Base-by-base conservation (phyloP, 345 rosid species). In the Turnera subulata region DNA sequence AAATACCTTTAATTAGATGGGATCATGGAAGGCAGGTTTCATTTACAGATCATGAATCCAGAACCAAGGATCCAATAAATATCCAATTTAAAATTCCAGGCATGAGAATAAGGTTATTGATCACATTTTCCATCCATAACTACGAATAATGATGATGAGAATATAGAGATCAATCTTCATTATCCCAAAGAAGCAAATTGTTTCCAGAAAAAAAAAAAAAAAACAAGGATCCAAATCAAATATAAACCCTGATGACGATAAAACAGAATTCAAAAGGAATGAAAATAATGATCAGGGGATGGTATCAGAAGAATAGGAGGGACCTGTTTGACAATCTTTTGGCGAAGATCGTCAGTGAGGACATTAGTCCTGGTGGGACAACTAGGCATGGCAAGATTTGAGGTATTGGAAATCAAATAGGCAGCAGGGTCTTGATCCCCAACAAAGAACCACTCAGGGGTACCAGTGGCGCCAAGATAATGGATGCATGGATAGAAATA, bases 301-400 rank as follows among this genome's bases (percentile, higher is more conserved):
- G 5, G 33, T 20, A n/a, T 50, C 35, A 29, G 35, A 29, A 26
- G 18, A 39, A 25, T 6, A 21, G 2, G 5, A 19, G 18, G 6
- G 11, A 93, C 99, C 97, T 93, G 99, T 63, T 90, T 90, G 63
- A 87, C 65, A 73, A 93, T 82, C 80, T 93, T 89, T 46, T 77
- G 78, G 20, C 76, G 88, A 66, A 89, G 92, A 76, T 85, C 92
- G 2, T 87, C 87, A 19, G 81, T 71, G 61, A 93, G 91, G 61
- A 66, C 40, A 26, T 17, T 50, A 29, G 72, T 80, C 67, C 69
- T 82, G 29, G 82, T 74, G 54, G 67, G 26, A 24, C 68, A 67
- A 68, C 63, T 76, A 42, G 88, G 82, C 60, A 75, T 43, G 21
- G 73, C 51, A 51, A 73, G 73, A 26, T 68, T 76, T 20, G 86